Percentiles rank a stretch among this genome's conserved stretches.
phyloP scores from a whole-genome alignment of 345 rosid species.

The Trapa bicornis region DNA sequence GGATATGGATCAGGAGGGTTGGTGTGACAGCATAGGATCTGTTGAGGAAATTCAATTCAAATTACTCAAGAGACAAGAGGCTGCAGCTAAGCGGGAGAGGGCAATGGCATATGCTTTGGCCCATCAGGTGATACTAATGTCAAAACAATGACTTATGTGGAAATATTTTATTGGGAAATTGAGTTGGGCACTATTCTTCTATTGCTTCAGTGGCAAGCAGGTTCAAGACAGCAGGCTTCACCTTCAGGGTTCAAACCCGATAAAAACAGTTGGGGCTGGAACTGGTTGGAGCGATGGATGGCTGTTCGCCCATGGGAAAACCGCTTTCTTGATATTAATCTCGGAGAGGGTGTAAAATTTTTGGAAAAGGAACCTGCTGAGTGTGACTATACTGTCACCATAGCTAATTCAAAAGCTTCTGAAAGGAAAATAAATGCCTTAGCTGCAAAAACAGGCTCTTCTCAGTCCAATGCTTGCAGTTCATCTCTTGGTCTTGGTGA shows the following conservation, averaged over 20 bases:
- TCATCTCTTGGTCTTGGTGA: constrained; percentile 54
- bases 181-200: not conserved
- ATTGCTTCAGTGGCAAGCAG: constrained; percentile 84
- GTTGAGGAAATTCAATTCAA: constrained; percentile 92
- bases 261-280: constrained; percentile 99
- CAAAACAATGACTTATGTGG: not conserved
- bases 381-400: constrained; percentile 32
- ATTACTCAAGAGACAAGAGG: constrained; percentile 86
- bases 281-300: constrained; percentile 99
- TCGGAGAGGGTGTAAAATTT: constrained; percentile 58
- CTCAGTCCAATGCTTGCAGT: constrained; percentile 51
- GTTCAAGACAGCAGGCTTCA: constrained; percentile 53
- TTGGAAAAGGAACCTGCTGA: constrained; percentile 36
- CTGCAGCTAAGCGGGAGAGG: constrained; percentile 99
- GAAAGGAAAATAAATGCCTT: constrained; percentile 45
- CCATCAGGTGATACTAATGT: constrained; percentile 36
- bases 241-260: constrained; percentile 75
- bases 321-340: constrained; percentile 83
- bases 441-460: constrained; percentile 54
- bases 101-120: constrained; percentile 99
- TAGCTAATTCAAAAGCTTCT: constrained; percentile 35
- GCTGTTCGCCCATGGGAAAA: constrained; percentile 99
- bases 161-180: not conserved
- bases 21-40: constrained; percentile 95
- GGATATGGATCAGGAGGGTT: constrained; percentile 58